Conservation (phyloP, 139 green algal species). For the Closterium sp. region DNA sequence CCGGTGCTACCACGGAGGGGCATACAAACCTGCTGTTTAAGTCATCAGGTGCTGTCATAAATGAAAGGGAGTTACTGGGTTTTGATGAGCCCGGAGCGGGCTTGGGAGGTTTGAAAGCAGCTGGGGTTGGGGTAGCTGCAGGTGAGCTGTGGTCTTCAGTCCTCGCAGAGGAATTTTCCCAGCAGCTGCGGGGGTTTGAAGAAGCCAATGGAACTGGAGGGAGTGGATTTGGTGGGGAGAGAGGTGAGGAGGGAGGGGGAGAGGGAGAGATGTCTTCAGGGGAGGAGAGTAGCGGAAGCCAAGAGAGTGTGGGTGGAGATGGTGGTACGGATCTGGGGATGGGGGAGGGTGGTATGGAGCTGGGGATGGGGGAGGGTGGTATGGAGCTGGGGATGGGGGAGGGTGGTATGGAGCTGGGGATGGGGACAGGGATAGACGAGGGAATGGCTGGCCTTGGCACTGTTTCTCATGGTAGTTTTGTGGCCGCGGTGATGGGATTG, state of each 20-base stretch:
- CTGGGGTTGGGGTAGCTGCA: no score
- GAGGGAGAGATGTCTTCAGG: not conserved
- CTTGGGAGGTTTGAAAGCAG: not conserved
- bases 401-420: not conserved
- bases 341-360: no score
- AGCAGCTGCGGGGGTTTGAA: not conserved
- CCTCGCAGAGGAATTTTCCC: not conserved
- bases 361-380: not conserved
- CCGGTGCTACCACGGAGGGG: not conserved
- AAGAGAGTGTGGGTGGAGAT: not conserved
- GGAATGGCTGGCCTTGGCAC: not conserved
- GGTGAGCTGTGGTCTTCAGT: not conserved
- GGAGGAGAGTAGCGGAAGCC: not conserved
- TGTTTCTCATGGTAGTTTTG: no score
- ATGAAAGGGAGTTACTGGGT: not conserved
- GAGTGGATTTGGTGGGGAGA: not conserved
- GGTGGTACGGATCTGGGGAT: no score
- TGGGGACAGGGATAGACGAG: not conserved
- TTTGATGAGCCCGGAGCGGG: not conserved
- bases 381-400: not conserved
- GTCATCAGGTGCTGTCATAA: not conserved
- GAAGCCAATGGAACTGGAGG: not conserved
- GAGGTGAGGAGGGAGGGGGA: not conserved
- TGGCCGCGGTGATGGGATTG: no score
- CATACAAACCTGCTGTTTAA: not conserved